These are phyloP conservation scores for Diophrys sp. DNA, from an alignment of 73 alveolate genomes.

Conservation along the genomic window DNA sequence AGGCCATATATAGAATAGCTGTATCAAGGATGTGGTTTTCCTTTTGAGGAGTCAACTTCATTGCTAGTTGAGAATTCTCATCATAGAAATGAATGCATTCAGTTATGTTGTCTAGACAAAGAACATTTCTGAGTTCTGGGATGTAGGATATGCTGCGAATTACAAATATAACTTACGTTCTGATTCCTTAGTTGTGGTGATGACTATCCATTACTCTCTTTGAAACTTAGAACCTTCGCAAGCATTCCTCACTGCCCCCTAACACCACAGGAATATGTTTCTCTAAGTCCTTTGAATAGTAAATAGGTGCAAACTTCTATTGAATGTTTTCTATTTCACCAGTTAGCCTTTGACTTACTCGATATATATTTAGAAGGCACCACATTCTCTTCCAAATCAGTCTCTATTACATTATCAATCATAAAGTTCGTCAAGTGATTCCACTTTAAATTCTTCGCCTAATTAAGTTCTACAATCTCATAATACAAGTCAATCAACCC, in stretches of 20 bases:
- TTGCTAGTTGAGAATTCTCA: constrained; percentile 41
- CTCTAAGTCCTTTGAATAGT: constrained; percentile 37
- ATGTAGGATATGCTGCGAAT: constrained; percentile 35
- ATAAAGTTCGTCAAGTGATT: constrained; percentile 56
- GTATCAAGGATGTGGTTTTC: constrained; percentile 14
- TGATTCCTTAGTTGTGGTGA: constrained; percentile 57
- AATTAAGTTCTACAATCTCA: constrained; percentile 45
- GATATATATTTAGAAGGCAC: constrained; percentile 37
- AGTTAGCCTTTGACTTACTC: too few species aligned
- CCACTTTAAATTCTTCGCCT: constrained; percentile 43
- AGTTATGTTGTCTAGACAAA: constrained; percentile 48
- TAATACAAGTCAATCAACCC: constrained; percentile 54
- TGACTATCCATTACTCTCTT: constrained; percentile 48
- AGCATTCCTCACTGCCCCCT: constrained; percentile 58
- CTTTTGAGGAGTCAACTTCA: not conserved
- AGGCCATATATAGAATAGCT: constrained; percentile 7
- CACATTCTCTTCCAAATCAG: constrained; percentile 35
- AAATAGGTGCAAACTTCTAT: constrained; percentile 25
- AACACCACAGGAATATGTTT: constrained; percentile 52
- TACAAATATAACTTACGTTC: too few species aligned
- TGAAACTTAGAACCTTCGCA: constrained; percentile 49
- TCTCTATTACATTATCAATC: constrained; percentile 61
- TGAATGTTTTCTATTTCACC: constrained; percentile 30
- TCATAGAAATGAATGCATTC: constrained; percentile 46
- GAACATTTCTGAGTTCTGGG: constrained; percentile 25